Conservation (phyloP, 1,139 yeast species). For the Protomyces lactucae-debilis region DNA sequence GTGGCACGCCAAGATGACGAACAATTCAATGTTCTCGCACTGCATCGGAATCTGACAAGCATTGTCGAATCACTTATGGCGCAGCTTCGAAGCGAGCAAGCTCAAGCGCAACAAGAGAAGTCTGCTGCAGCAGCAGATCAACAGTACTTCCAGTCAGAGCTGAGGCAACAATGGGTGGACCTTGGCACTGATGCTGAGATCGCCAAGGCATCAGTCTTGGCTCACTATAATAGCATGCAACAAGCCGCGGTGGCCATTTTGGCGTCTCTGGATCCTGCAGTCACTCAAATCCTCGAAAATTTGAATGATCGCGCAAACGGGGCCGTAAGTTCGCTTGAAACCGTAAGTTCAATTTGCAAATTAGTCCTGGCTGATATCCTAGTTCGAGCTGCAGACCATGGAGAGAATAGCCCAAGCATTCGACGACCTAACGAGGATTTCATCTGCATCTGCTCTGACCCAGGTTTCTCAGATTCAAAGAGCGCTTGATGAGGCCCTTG, state of each 20-base stretch:
- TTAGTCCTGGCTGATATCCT: background rate
- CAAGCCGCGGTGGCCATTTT: background rate
- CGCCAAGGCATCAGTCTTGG: background rate
- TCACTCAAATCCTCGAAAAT: background rate
- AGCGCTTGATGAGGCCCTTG: background rate
- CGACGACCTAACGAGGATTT: background rate
- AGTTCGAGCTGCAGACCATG: background rate
- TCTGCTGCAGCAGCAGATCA: background rate
- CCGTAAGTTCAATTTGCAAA: too few species aligned
- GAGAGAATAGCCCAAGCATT: background rate
- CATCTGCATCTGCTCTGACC: background rate
- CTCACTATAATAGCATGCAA: background rate
- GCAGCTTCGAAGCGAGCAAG: background rate
- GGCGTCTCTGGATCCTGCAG: background rate
- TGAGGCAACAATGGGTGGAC: background rate
- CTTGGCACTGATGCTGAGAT: background rate
- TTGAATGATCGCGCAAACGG: too few species aligned
- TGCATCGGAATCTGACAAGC: constrained; percentile 9
- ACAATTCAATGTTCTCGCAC: background rate
- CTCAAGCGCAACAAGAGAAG: background rate
- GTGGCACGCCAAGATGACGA: constrained; percentile 2
- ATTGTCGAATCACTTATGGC: background rate
- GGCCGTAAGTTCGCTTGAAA: too few species aligned
- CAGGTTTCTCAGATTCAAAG: background rate
- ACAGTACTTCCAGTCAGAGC: background rate